Evolutionary conservation across 371 early-diverging fungal species (phyloP).

Genomic region (Mucor sp.): DNA sequence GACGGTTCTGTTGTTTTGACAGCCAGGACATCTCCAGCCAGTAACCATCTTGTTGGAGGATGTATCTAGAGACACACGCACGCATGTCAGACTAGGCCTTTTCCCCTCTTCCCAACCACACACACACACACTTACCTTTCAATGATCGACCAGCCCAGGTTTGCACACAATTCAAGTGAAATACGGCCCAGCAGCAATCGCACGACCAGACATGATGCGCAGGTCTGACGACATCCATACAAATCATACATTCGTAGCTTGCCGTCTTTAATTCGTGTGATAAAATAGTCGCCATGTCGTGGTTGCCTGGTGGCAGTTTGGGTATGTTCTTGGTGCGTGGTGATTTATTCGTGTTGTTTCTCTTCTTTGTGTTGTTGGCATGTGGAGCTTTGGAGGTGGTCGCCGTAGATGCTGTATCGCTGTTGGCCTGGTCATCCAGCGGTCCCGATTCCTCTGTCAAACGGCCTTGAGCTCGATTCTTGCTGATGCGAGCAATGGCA

Average conservation of each 20-base stretch:
- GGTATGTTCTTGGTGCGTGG: constrained; percentile 3
- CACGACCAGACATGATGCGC: constrained; percentile 83
- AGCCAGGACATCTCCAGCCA: constrained; percentile 93
- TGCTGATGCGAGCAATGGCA: constrained; percentile 14
- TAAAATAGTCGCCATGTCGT: constrained; percentile 64
- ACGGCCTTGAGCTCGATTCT: constrained; percentile 43
- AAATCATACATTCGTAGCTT: constrained; percentile 93
- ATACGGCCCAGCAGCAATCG: constrained; percentile 86
- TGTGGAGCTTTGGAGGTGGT: neutral
- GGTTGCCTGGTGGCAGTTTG: constrained; percentile 25
- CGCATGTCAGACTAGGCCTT: neutral
- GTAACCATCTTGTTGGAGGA: constrained; percentile 37
- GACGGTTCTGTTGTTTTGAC: constrained; percentile 72
- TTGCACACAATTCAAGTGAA: constrained; percentile 81
- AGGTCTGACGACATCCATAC: constrained; percentile 80
- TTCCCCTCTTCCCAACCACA: neutral
- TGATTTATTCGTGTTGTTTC: constrained; percentile 7
- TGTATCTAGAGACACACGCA: constrained; percentile 14
- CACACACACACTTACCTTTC: constrained; percentile 39
- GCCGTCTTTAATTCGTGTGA: constrained; percentile 64
- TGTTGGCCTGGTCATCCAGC: neutral
- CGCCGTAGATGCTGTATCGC: neutral
- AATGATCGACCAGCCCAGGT: constrained; percentile 75
- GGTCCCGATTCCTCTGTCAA: constrained; percentile 22
- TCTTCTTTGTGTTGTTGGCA: neutral